These are phyloP conservation scores for Cornus florida DNA, from an alignment of 148 eudicot species.

Conservation along the genomic window DNA sequence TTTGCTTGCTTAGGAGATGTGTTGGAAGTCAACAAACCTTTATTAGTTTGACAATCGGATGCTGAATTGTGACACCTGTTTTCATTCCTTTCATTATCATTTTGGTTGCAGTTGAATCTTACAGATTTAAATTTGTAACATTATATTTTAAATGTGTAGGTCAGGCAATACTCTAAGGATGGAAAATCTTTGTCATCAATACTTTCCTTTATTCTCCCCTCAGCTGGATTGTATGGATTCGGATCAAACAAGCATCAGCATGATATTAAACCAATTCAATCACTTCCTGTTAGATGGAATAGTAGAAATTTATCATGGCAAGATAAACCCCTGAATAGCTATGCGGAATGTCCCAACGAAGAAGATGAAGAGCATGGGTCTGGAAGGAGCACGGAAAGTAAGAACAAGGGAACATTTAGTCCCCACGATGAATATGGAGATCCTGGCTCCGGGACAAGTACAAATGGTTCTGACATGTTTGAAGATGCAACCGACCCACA, in stretches of 20 bases:
- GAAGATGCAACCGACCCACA: constrained; percentile 62
- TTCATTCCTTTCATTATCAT: background rate
- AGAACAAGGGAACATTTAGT: constrained; percentile 3
- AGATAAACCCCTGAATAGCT: constrained; percentile 38
- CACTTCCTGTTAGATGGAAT: constrained; percentile 67
- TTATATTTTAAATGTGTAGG: constrained; percentile 50
- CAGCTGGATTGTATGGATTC: constrained; percentile 30
- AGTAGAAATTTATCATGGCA: constrained; percentile 36
- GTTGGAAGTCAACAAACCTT: background rate
- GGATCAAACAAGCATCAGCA: constrained; percentile 27
- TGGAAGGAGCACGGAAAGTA: constrained; percentile 26
- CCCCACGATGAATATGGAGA: constrained; percentile 23
- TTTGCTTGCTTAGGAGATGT: background rate
- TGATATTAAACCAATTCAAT: constrained; percentile 40
- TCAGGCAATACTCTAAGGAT: constrained; percentile 43
- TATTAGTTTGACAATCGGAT: background rate
- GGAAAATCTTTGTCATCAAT: constrained; percentile 57
- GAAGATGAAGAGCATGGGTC: constrained; percentile 31
- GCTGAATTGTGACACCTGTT: background rate
- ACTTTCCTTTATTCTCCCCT: constrained; percentile 54
- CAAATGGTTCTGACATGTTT: constrained; percentile 48
- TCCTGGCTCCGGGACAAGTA: constrained; percentile 32
- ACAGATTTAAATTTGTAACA: constrained; percentile 23
- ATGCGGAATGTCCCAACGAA: constrained; percentile 37
- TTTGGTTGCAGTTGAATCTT: background rate